Evolutionary conservation across 176 grass and related monocot genomes (phyloP), one percentile per base, ranked within the genome.

Genomic region (Oryza rufipogon): DNA sequence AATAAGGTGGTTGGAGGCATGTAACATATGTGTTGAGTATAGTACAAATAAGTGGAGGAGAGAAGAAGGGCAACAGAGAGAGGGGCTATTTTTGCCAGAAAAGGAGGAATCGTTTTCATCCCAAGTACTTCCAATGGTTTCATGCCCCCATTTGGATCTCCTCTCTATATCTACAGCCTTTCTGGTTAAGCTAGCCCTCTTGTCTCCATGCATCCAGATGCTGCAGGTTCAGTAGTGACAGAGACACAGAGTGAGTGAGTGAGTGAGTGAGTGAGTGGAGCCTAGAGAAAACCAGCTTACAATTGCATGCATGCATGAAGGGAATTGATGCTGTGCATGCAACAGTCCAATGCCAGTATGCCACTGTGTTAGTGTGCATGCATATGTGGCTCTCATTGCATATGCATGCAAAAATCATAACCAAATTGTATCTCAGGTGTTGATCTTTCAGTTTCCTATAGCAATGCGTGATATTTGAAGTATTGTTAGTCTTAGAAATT

Each of bases 1-100:
- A 80, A 89, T 89, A 86, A 77, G 75, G 66, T 82, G 75, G 72
- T 90, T 90, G 83, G 67, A 81, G 68, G 82, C 83, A 90, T 76
- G 73, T 82, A 86, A 86, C 45, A 78, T 73, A 13, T 90, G 58
- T 90, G 83, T 5, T 68, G 61, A 28, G 77, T 73, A 68, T 79
- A 68, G 41, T 80, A 69, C 85, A 33, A 45, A 26, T 26, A 26
- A 25, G 17, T 13, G 70, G 68, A 42, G 63, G 44, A 28, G 32
- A 71, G 30, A 12, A 47, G 52, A 89, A 54, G 80, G 77, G 77
- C 85, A 84, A 2, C 30, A 32, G 30, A 71, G 9, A 77, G 39
- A 26, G 8, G 39, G 56, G 87, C 32, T 54, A 82, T 30, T 63
- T 63, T 81, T 78, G 45, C 68, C 64, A 64, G 14, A 66, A 70